Evolutionary conservation across 495 filamentous ascomycete species (phyloP), one percentile per base, ranked within the genome.

Genomic region (Annulohypoxylon maeteangense): DNA sequence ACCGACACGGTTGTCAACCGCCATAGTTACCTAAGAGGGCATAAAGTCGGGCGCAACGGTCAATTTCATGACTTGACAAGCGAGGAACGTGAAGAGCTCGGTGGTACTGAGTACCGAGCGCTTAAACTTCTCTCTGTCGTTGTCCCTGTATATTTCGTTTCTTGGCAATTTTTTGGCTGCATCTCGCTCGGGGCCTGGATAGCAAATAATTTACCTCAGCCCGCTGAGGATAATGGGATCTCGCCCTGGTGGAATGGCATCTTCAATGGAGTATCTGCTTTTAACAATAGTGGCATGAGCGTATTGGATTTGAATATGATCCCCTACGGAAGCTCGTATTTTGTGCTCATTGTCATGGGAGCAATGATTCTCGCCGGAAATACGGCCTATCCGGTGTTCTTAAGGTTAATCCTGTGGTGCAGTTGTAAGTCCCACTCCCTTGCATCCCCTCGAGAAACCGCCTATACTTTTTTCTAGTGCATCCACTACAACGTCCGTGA

Each of bases 321-420:
- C 5, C 87, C 89, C 0, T 93, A 91, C 73, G 86, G 90, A 74
- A 81, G 79, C 1, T 83, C 85, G 5, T 79, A 86, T 76, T 96
- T 93, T 74, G 86, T 93, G 7, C 83, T 97, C 10, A 78, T 96
- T 18, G 91, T 90, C 12, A 91, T 94, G 88, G 86, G 86, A 34
- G 76, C 91, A 14, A 78, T 97, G 67, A 95, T 95, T 62, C 84
- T 97, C 11, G 91, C 92, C 7, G 94, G 94, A 18, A 97, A 97
- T 64, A 96, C 93, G 77, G 75, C 84, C 7, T 87, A 91, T 68
- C 93, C 93, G 0, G 84, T 93, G 63, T 93, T 95, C 75, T 79
- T 97, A 25, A 84, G 93, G 4, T 82, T 95, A n/a, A 90, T 90
- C 16, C 75, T 95, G 4, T 95, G 91, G 92, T 80, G 79, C 12